These are phyloP conservation scores for Monosporascus sp. DNA, from an alignment of 2,329 filamentous ascomycete species.

Conservation along the genomic window DNA sequence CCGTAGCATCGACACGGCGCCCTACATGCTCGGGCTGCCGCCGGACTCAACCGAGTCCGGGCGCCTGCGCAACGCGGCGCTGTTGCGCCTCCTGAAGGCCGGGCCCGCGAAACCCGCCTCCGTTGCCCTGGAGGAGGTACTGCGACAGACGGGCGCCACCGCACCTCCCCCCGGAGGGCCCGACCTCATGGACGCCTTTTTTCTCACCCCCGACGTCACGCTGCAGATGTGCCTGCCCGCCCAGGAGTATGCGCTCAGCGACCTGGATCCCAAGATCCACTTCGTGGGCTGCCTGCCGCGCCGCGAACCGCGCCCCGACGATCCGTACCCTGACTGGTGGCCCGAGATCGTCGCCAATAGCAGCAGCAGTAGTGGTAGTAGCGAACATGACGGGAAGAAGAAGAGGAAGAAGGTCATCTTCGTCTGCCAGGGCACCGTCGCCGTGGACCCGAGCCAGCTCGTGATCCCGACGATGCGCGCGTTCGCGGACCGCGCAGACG, in stretches of 20 bases:
- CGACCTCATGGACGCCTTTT: slow-evolving; percentile 22
- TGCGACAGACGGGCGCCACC: slow-evolving; percentile 4
- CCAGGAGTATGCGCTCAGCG: slow-evolving; percentile 29
- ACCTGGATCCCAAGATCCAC: slow-evolving; percentile 32
- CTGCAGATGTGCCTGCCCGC: slow-evolving; percentile 31
- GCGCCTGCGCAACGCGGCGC: slow-evolving; percentile 25
- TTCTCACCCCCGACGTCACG: slow-evolving; percentile 24
- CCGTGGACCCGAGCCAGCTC: slow-evolving; percentile 32
- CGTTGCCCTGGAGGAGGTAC: neutral
- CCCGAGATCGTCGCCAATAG: slow-evolving; percentile 30
- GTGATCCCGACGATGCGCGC: slow-evolving; percentile 39
- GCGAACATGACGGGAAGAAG: slow-evolving; percentile 1
- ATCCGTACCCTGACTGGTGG: slow-evolving; percentile 40
- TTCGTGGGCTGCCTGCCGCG: slow-evolving; percentile 38
- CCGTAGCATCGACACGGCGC: slow-evolving; percentile 32
- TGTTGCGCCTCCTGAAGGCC: slow-evolving; percentile 14
- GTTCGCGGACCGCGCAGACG: slow-evolving; percentile 34
- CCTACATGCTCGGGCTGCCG: slow-evolving; percentile 32
- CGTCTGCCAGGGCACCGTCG: slow-evolving; percentile 43
- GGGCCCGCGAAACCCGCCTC: slow-evolving; percentile 1
- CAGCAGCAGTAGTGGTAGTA: slow-evolving; percentile 1
- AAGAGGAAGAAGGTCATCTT: slow-evolving; percentile 34
- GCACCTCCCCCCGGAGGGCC: slow-evolving; percentile 4
- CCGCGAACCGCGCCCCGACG: slow-evolving; percentile 21
- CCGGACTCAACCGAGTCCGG: slow-evolving; percentile 32